Evolutionary conservation across 805 yeast species (phyloP).

Genomic region (Pichia gijzeniarum): DNA sequence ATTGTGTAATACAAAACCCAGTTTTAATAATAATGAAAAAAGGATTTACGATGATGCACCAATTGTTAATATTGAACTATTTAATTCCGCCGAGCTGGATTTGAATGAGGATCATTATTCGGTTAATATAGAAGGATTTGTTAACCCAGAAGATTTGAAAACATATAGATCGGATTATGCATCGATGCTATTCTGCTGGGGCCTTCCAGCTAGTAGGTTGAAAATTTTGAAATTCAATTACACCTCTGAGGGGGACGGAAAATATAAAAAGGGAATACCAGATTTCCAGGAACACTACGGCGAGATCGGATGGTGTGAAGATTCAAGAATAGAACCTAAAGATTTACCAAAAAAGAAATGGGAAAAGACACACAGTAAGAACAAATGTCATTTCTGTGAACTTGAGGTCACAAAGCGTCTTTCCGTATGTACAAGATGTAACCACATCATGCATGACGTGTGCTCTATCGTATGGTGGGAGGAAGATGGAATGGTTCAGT

Average conservation of each 20-base stretch:
- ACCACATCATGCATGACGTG: conserved; percentile 68
- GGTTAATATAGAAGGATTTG: conserved; percentile 35
- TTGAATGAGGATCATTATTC: conserved; percentile 38
- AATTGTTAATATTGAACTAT: conserved; percentile 40
- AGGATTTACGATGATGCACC: conserved; percentile 14
- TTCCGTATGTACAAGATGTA: conserved; percentile 66
- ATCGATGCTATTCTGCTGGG: conserved; percentile 73
- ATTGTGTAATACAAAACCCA: not conserved
- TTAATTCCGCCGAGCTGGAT: conserved; percentile 39
- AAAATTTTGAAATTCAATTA: conserved; percentile 70
- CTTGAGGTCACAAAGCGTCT: conserved; percentile 52
- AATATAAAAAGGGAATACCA: not conserved
- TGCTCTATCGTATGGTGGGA: conserved; percentile 85
- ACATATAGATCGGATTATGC: conserved; percentile 66
- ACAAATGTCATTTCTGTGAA: conserved; percentile 63
- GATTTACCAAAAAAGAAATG: conserved; percentile 9
- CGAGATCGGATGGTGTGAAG: conserved; percentile 24
- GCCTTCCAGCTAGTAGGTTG: conserved; percentile 69
- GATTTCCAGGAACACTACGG: conserved; percentile 23
- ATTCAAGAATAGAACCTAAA: conserved; percentile 1
- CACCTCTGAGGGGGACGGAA: not conserved
- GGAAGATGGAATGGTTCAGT: conserved; percentile 38
- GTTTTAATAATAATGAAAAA: not conserved
- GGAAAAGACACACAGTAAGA: conserved; percentile 16
- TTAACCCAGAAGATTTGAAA: conserved; percentile 32